Conservation (phyloP, 345 rosid species). For the Carallia pectinifolia region DNA sequence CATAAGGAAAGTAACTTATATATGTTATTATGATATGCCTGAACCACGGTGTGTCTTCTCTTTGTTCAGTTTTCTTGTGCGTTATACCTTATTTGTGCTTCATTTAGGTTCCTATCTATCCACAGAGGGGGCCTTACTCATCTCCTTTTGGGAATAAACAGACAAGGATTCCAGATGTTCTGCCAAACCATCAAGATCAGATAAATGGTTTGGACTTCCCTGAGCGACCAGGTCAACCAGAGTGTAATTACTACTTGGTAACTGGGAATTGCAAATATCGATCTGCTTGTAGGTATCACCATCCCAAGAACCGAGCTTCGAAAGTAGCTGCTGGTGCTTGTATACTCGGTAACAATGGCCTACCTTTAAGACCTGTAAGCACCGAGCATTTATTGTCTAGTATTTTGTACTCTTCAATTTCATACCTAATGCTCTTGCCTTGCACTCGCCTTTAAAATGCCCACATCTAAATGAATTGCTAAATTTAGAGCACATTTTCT, state of each 20-base stretch:
- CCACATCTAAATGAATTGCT: no score
- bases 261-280: conserved; percentile 3
- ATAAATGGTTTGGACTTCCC: not conserved
- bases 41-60: no score
- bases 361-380: conserved; percentile 6
- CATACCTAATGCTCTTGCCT: no score
- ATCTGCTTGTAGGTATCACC: conserved; percentile 6
- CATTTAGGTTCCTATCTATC: conserved; percentile 9
- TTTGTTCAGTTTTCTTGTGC: not conserved
- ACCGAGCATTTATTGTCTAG: no score
- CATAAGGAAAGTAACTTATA: no score
- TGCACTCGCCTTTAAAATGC: no score
- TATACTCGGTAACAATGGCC: not conserved
- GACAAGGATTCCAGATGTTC: not conserved
- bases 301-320: conserved; percentile 1
- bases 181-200: conserved; percentile 2
- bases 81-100: not conserved
- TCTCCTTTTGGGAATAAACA: not conserved
- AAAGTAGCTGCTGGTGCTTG: not conserved
- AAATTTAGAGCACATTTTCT: no score
- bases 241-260: not conserved
- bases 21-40: no score
- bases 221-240: conserved; percentile 7
- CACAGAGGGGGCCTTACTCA: not conserved
- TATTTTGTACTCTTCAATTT: no score